Evolutionary conservation across 257 asterid genomes (phyloP), one percentile per base, ranked within the genome.

Genomic region (Solanum sitiens): DNA sequence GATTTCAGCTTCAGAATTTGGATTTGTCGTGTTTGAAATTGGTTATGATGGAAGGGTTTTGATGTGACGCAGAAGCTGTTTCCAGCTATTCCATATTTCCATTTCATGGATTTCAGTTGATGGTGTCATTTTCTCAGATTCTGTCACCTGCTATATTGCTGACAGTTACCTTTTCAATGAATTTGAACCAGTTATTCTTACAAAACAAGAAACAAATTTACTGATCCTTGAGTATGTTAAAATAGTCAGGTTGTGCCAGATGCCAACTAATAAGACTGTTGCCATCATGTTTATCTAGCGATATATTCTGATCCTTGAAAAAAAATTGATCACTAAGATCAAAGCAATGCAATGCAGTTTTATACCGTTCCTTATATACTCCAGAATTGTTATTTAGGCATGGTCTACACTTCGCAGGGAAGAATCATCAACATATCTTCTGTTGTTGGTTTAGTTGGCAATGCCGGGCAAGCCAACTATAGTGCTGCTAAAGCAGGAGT

Each of bases 401-500:
- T 50, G 86, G 30, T 50, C 20, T 30, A 20, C 30, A 82, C 37
- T 30, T 18, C 33, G 44, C 63, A 96, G 99, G 99, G 99, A 89
- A 94, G 98, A 91, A 96, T 97, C 87, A 95, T 97, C 84, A 97
- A 97, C 88, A 94, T 97, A 72, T 93, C 99, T 33, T 97, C 99
- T 10, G 98, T 97, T 71, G 99, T 96, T 85, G 99, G 99, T 88
- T 95, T 97, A 37, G 95, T 94, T 88, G 99, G 99, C 89, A 97
- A 97, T 91, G 91, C 89, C 44, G 99, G 99, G 72, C 99, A 97
- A 94, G 98, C 99, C 91, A 97, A 97, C 88, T 97, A 97, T 42
- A 95, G 98, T 90, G 99, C 99, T 86, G 99, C 99, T 89, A 96
- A 97, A 92, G 99, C 99, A 4, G 99, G 99, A 82, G 99, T 97